Evolutionary conservation across 306 rosid genomes (phyloP).

Genomic region (Leucaena leucocephala): DNA sequence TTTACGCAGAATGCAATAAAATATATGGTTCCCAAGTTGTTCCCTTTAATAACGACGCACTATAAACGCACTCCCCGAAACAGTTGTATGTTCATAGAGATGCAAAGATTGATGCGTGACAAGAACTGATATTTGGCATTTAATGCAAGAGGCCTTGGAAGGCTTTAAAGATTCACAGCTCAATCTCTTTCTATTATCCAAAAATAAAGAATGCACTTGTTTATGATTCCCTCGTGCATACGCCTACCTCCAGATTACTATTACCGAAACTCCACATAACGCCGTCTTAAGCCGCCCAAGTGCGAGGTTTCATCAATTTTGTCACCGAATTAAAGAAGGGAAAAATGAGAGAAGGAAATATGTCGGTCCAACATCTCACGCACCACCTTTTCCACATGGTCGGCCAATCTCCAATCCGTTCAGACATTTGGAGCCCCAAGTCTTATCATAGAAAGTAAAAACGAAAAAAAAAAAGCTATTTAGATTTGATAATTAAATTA

Average conservation of each 20-base stretch:
- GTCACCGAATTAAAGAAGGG: neutral
- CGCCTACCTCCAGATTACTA: neutral
- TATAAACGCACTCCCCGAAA: neutral
- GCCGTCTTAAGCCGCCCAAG: constrained; percentile 37
- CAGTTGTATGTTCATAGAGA: neutral
- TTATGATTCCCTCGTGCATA: constrained; percentile 25
- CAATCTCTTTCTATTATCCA: constrained; percentile 21
- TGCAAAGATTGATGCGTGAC: constrained; percentile 31
- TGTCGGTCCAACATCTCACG: too few relatives aligned
- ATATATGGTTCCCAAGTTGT: too few relatives aligned
- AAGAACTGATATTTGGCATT: constrained; percentile 56
- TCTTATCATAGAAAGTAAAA: too few relatives aligned
- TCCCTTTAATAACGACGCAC: too few relatives aligned
- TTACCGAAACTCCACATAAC: constrained; percentile 37
- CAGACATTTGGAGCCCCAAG: too few relatives aligned
- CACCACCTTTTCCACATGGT: too few relatives aligned
- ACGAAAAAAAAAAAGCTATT: too few relatives aligned
- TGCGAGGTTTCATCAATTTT: constrained; percentile 35
- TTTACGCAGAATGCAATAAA: neutral
- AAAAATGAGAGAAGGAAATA: too few relatives aligned
- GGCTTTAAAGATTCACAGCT: constrained; percentile 55
- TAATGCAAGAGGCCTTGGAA: constrained; percentile 49
- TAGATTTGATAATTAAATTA: too few relatives aligned
- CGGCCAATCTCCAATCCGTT: too few relatives aligned
- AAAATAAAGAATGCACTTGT: constrained; percentile 29